phyloP scores from a whole-genome alignment of 2,329 filamentous ascomycete species.

The Chaetomiaceae sp. region DNA sequence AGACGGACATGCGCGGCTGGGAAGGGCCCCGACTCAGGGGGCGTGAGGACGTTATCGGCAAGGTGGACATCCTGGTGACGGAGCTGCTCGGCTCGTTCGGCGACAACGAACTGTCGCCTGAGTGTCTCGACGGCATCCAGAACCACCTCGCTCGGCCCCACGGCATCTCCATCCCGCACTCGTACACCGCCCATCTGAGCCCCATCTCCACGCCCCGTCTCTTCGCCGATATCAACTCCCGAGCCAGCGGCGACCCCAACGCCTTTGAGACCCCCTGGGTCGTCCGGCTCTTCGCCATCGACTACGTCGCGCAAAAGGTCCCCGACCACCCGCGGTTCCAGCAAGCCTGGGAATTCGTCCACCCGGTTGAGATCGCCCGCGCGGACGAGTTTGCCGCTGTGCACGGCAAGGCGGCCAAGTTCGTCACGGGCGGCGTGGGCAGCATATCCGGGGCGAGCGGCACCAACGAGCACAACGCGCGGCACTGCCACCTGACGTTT shows the following conservation, averaged over 20 bases:
- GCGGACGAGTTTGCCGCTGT: slow-evolving; percentile 31
- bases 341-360: slow-evolving; percentile 74
- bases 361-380: slow-evolving; percentile 57
- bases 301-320: slow-evolving; percentile 69
- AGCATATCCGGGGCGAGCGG: slow-evolving; percentile 72
- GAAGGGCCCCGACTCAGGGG: slow-evolving; percentile 63
- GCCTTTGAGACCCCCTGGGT: slow-evolving; percentile 93
- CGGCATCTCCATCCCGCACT: slow-evolving; percentile 89
- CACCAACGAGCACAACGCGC: slow-evolving; percentile 84
- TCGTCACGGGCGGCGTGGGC: slow-evolving; percentile 63
- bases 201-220: slow-evolving; percentile 86
- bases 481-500: slow-evolving; percentile 76
- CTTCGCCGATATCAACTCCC: slow-evolving; percentile 70
- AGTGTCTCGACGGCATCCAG: slow-evolving; percentile 94
- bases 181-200: slow-evolving; percentile 90
- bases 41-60: slow-evolving; percentile 43
- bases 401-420: slow-evolving; percentile 55
- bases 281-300: slow-evolving; percentile 83
- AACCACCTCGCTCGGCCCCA: slow-evolving; percentile 72
- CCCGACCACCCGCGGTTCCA: slow-evolving; percentile 63
- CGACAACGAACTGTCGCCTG: slow-evolving; percentile 90
- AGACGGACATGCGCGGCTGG: slow-evolving; percentile 97
- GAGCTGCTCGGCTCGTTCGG: slow-evolving; percentile 93
- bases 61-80: slow-evolving; percentile 89
- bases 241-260: slow-evolving; percentile 57